Evolutionary conservation across 768 basidiomycete genomes (phyloP), one percentile per base, ranked within the genome.

Genomic region (Lactarius pseudohatsudake): DNA sequence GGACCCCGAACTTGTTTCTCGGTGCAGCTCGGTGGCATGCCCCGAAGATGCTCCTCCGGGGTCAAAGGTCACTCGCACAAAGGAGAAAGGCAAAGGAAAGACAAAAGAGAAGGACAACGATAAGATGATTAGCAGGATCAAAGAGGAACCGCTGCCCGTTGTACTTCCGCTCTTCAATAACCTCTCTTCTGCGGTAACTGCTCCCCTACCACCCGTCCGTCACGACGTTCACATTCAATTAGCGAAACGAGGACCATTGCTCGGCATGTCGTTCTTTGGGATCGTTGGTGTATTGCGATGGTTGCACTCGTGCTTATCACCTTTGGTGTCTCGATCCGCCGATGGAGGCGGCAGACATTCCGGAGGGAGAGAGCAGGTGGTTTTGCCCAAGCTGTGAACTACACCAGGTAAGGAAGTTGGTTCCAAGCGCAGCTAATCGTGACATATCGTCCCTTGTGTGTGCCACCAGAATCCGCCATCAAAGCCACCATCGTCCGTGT

Each of bases 291-390:
- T 98, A 97, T 76, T 99, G 97, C 77, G 97, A 98, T 76, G 95
- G 96, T 22, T 99, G 97, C 75, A 93, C 96, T 41, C 81, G 90
- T 69, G 94, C 95, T 8, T 99, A 97, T 77, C 97, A 99, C 78
- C 87, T 98, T 67, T 89, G 91, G 85, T 99, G 97, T 77, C 83
- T 99, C 70, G 91, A 99, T 76, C 97, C 97, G 61, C 97, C 97
- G 26, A 85, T 98, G 81, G 92, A 95, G 68, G 81, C 87, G 58
- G 83, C 90, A 68, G 94, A 97, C 76, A 86, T 97, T 55, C 90
- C 91, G 15, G 91, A 92, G 77, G 85, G 88, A 71, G 79, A 82
- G 57, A 74, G 77, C 70, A 82, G 85, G 74, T 94, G 90, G 89
- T 92, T 86, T 77, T 93, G 92, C 77, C 89, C 87, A 47, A 81